A percentile compares a stretch with the other conserved stretches of the same genome.
phyloP scores from a whole-genome alignment of 495 filamentous ascomycete genomes.

The Cercophora samala region DNA sequence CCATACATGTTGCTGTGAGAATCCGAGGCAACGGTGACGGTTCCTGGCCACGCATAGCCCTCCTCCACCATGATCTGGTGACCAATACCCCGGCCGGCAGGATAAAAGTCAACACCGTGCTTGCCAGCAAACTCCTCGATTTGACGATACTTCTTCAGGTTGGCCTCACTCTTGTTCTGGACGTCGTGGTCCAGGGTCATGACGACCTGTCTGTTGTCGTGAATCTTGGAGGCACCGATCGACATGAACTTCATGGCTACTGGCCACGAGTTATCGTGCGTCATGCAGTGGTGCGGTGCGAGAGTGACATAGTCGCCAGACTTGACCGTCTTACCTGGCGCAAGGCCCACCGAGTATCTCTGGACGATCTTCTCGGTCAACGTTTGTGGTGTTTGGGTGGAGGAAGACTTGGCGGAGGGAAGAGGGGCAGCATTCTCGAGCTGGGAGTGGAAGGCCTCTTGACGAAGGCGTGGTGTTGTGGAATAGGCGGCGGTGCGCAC shows the following conservation, averaged over 20 bases:
- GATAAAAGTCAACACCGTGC: conserved; percentile 81
- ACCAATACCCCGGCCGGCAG: conserved; percentile 64
- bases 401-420: conserved; percentile 4
- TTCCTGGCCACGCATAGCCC: conserved; percentile 68
- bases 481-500: conserved; percentile 23
- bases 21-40: conserved; percentile 76
- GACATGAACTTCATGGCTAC: conserved; percentile 82
- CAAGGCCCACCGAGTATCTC: conserved; percentile 65
- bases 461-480: conserved; percentile 26
- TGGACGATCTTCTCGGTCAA: conserved; percentile 94
- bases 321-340: conserved; percentile 66
- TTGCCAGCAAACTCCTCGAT: conserved; percentile 84
- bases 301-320: conserved; percentile 83
- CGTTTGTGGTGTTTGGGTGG: conserved; percentile 58
- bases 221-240: conserved; percentile 75
- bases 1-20: conserved; percentile 89
- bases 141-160: conserved; percentile 77
- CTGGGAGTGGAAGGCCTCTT: conserved; percentile 31
- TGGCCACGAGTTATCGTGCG: conserved; percentile 92
- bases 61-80: conserved; percentile 44
- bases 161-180: conserved; percentile 78
- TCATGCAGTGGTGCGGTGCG: conserved; percentile 73
- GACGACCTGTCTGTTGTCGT: conserved; percentile 72
- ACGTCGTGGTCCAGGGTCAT: conserved; percentile 95
- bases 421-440: conserved; percentile 22